phyloP scores from a whole-genome alignment of 768 basidiomycete species.

The Strobilomyces echinocephalus region DNA sequence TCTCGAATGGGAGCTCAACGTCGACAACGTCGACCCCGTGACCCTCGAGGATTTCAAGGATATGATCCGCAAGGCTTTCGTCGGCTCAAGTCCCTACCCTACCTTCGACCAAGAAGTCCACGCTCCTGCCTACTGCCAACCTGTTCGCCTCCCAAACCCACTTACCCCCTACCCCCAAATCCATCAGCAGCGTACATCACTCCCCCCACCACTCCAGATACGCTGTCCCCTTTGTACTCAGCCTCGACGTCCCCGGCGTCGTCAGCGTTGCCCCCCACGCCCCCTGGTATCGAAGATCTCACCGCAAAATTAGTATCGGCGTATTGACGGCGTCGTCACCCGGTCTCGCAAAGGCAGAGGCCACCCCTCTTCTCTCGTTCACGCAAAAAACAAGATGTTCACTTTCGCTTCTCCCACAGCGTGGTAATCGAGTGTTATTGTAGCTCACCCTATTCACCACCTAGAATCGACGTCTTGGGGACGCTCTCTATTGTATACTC shows the following conservation, averaged over 20 bases:
- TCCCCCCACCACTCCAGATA: conserved; percentile 44
- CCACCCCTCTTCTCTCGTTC: conserved; percentile 25
- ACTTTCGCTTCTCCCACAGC: conserved; percentile 56
- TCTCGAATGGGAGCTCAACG: conserved; percentile 86
- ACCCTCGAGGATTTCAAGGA: conserved; percentile 59
- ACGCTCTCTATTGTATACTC: conserved; percentile 22
- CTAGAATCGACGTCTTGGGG: conserved; percentile 30
- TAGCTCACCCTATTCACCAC: conserved; percentile 18
- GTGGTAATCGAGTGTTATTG: conserved; percentile 43
- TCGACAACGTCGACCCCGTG: conserved; percentile 60
- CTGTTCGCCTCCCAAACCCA: conserved; percentile 33
- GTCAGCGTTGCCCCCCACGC: conserved; percentile 58
- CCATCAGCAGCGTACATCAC: conserved; percentile 18
- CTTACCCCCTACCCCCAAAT: conserved; percentile 12
- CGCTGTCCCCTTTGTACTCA: conserved; percentile 51
- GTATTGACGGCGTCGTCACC: conserved; percentile 39
- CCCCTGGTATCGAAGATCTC: conserved; percentile 46
- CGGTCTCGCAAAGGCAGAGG: conserved; percentile 18
- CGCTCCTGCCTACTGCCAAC: conserved; percentile 33
- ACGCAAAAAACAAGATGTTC: conserved; percentile 56
- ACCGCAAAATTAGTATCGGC: conserved; percentile 44
- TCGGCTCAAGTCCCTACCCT: conserved; percentile 52
- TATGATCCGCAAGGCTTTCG: conserved; percentile 58
- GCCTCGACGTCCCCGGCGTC: conserved; percentile 54
- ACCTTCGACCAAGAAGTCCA: conserved; percentile 57